Evolutionary conservation across 345 rosid species (phyloP), one percentile per base, ranked within the genome.

Genomic region (Stellera chamaejasme): DNA sequence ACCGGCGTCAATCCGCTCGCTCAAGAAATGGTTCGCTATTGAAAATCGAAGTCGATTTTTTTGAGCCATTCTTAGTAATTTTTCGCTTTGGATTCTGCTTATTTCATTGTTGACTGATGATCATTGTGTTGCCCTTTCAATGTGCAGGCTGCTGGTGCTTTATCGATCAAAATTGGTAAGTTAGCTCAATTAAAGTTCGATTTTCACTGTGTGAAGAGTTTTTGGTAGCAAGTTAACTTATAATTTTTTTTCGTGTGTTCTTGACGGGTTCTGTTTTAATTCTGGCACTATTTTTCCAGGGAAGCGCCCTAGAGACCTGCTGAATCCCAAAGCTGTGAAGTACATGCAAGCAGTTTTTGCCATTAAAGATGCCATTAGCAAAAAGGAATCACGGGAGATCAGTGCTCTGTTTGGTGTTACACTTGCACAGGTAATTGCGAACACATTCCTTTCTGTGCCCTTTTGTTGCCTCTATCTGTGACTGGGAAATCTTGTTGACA

Each of bases 1-100:
- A 93, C 97, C 45, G 97, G 99, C 55, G 99, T 77, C 75, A 94
- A 94, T 62, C 99, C 97, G 58, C 97, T 94, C 58, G 84, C 99
- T 28, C 97, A 94, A 70, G 96, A 94, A 63, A 94, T 87, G 99
- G 99, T 90, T 65, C 42, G 83, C 68, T 61, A 27, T 63, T 27
- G 9, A 10, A 27, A 50, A 8, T 39, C 54, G 25, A 16, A 4
- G 6, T 43, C 10, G 26, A 0, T 16, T 61, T 25, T 45, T 19
- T 19, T 19, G 27, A 19, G 48, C 5, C n/a, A 28, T 13, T 39
- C 6, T 16, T 39, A 27, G 10, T 6, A 32, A 10, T 36, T 4
- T 19, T 45, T 13, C 50, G 25, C 12, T 50, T 25, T 55, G 49
- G 7, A 11, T 1, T 48, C 25, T 28, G 32, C 25, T 43, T 54